Evolutionary conservation across 164 flowering plant genomes (phyloP).

Genomic region (Stephania cephalantha): DNA sequence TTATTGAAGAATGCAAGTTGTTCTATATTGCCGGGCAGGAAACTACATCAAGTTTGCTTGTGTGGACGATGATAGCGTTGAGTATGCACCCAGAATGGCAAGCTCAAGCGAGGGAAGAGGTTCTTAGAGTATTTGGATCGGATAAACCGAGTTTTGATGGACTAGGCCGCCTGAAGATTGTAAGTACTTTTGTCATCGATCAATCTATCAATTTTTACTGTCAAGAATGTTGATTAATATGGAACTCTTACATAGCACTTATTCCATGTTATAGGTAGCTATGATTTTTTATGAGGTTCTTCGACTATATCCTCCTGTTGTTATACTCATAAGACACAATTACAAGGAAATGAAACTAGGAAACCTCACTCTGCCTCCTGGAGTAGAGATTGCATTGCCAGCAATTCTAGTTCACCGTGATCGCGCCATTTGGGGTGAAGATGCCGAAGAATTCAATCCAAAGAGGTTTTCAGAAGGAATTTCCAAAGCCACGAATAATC

Average conservation of each 20-base stretch:
- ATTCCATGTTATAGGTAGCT: background rate
- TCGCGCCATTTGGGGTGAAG: constrained; percentile 16
- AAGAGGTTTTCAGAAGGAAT: too few relatives aligned
- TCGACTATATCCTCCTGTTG: constrained; percentile 8
- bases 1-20: too few relatives aligned
- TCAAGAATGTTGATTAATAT: background rate
- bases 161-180: constrained; percentile 15
- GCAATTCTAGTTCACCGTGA: constrained; percentile 7
- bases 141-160: constrained; percentile 15
- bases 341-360: background rate
- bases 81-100: constrained; percentile 13
- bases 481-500: too few relatives aligned
- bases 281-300: constrained; percentile 14
- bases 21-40: too few relatives aligned
- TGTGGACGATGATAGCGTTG: background rate
- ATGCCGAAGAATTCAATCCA: constrained; percentile 10
- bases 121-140: constrained; percentile 9
- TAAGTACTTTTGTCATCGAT: constrained; percentile 5
- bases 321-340: background rate
- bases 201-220: background rate
- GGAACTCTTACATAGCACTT: background rate
- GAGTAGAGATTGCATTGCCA: background rate
- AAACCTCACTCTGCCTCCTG: constrained; percentile 1
- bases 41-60: too few relatives aligned
- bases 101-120: constrained; percentile 11